Base-by-base conservation (phyloP, 2,329 filamentous ascomycete genomes). In the Alternaria infectoria region DNA sequence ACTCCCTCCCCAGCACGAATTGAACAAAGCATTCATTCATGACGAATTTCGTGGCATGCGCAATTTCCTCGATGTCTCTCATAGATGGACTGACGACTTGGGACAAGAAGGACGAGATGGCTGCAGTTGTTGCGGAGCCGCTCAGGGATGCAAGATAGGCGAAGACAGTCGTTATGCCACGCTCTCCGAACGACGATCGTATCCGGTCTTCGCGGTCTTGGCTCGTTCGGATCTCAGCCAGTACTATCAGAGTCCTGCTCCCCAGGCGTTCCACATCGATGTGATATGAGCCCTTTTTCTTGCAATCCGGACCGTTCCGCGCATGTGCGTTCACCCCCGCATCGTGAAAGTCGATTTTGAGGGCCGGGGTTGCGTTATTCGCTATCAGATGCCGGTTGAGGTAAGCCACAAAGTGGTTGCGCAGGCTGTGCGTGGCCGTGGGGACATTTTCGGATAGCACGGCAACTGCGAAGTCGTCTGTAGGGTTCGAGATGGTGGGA, bases 21-120 rank as follows among this genome's bases (percentile, higher is more conserved):
- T 65, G 68, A 30, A 71, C 69, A 36, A 69, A 74, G 40, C 59
- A 66, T 26, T 68, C 58, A 25, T 71, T 74, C 70, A 73, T 73
- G 43, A 58, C 54, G 36, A 72, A 74, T 19, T 23, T 50, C 0
- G 50, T 17, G 9, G 54, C 44, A 21, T 70, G 65, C 11, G 57
- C 66, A 13, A 74, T 68, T 12, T 47, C 60, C 40, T 72, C 69
- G 3, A 73, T 57, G 9, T 74, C 70, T 40, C 69, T 71, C 23
- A 70, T 28, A 2, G 67, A 65, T 2, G 67, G 67, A 17, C 58
- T 70, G 30, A 70, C 57, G 5, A 70, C 66, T n/a, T 58, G 65
- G 0, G 66, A 64, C 7, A 74, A 45, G 5, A 69, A 65, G 9
- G 63, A 62, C 12, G 69, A 66, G 10, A 72, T 58, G 0, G 57